Evolutionary conservation across 192 early-diverging fungal genomes (phyloP), one percentile per base, ranked within the genome.

Genomic region (Mortierella claussenii): DNA sequence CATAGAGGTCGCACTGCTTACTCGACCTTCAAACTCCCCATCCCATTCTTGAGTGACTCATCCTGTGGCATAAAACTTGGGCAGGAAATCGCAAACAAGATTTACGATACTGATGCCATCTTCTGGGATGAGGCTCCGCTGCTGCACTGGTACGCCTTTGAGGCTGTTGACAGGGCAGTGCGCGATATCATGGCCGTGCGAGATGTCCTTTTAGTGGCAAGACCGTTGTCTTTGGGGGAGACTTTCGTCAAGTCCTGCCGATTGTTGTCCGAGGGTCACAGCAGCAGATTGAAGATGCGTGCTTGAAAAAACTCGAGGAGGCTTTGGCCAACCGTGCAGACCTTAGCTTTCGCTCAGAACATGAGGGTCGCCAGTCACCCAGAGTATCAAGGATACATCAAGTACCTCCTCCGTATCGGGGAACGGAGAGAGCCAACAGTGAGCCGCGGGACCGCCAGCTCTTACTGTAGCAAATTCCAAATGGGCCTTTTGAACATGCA

Each of bases 71-170:
- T 75, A 26, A 40, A 49, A 3, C 17, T 15, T 1, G 7, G 7
- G n/a, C 62, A 60, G 17, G 42, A 55, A 3, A 6, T 52, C 1
- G 66, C 57, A 0, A 3, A 43, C 2, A 47, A n/a, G 50, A 34
- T 67, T 62, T 5, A 2, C 0, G 13, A 43, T 13, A 33, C 69
- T 27, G 34, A 33, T 2, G 23, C 61, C 7, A 75, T 82, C 37
- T 28, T 82, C 33, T 82, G 76, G 81, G 81, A 79, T 55, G 66
- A 82, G 73, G 52, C 58, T 26, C 63, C 66, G 13, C 79, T 79
- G 66, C 31, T 40, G 5, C 55, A 63, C 43, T 44, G 36, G 0
- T 40, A 63, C 53, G 23, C 36, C 3, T 73, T 71, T 58, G 64
- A 81, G 30, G 52, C 58, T 15, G 66, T 81, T 23, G 53, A 67